Evolutionary conservation across 148 eudicot genomes (phyloP).

Genomic region (Fallopia convolvulus): DNA sequence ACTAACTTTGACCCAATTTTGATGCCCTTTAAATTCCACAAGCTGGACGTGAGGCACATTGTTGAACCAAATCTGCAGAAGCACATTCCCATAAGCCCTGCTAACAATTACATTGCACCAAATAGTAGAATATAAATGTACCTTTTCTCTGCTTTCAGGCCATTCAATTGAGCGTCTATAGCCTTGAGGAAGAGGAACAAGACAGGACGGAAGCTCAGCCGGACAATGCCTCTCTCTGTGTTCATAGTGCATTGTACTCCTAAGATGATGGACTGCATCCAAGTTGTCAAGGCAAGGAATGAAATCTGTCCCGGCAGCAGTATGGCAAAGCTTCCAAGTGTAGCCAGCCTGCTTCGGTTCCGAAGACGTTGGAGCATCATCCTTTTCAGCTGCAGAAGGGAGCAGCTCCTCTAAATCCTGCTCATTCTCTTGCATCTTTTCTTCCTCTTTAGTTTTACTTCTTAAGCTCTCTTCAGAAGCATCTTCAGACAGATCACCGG

Average conservation of each 20-base stretch:
- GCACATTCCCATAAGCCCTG: not conserved
- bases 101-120: not conserved
- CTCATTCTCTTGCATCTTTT: constrained; percentile 20
- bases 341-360: constrained; percentile 25
- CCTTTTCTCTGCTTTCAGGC: constrained; percentile 65
- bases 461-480: not conserved
- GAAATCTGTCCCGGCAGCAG: constrained; percentile 70
- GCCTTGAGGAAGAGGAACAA: constrained; percentile 57
- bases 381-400: constrained; percentile 76
- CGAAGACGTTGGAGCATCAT: constrained; percentile 36
- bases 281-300: constrained; percentile 92
- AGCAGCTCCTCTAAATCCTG: constrained; percentile 33
- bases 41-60: constrained; percentile 88
- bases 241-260: constrained; percentile 70
- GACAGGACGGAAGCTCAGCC: constrained; percentile 46
- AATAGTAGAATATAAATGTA: constrained; percentile 6
- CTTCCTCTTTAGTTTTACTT: constrained; percentile 16
- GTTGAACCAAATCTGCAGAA: constrained; percentile 79
- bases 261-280: constrained; percentile 58
- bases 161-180: constrained; percentile 41
- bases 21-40: constrained; percentile 72
- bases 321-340: constrained; percentile 66
- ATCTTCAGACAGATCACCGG: constrained; percentile 53
- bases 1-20: constrained; percentile 88
- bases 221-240: constrained; percentile 72